Percentiles rank a stretch among this genome's conserved stretches.
These are phyloP conservation scores for Xylariaceae sp. DNA, from an alignment of 2,329 filamentous ascomycete genomes.

Conservation along the genomic window DNA sequence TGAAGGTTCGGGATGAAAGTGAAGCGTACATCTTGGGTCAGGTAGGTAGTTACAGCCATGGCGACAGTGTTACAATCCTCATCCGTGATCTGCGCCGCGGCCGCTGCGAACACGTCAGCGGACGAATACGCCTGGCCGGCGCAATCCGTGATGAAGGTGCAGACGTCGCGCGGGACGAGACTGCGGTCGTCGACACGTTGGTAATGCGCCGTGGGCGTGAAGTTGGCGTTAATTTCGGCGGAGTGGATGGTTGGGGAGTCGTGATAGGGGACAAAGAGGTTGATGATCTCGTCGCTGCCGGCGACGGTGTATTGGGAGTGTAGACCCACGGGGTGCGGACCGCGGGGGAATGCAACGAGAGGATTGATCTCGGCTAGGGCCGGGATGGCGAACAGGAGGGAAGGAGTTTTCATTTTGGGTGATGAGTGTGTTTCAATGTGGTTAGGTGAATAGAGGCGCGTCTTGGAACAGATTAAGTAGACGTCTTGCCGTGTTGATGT, in stretches of 20 bases:
- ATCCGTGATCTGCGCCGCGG: neutral
- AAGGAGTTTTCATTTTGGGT: neutral
- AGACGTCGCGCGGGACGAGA: neutral
- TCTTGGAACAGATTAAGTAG: neutral
- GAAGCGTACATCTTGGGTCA: neutral
- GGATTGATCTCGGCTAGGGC: neutral
- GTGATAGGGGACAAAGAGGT: neutral
- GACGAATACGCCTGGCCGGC: neutral
- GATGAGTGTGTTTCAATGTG: neutral
- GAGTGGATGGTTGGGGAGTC: neutral
- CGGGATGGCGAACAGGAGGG: neutral
- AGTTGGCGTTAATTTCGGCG: neutral
- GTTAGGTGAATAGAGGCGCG: neutral
- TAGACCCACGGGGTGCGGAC: neutral
- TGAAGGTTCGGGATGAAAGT: neutral
- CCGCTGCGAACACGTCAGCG: neutral
- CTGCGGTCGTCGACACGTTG: neutral
- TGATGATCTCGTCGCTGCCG: neutral
- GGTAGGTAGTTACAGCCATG: neutral
- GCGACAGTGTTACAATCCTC: neutral
- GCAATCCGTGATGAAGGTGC: neutral
- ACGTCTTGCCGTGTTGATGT: neutral
- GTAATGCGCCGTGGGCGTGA: neutral
- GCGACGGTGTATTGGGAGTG: neutral
- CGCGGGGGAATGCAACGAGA: neutral